Percentiles rank a stretch among this genome's conserved stretches.
These are phyloP conservation scores for Phoma herbarum DNA, from an alignment of 2,329 filamentous ascomycete genomes.

Conservation along the genomic window DNA sequence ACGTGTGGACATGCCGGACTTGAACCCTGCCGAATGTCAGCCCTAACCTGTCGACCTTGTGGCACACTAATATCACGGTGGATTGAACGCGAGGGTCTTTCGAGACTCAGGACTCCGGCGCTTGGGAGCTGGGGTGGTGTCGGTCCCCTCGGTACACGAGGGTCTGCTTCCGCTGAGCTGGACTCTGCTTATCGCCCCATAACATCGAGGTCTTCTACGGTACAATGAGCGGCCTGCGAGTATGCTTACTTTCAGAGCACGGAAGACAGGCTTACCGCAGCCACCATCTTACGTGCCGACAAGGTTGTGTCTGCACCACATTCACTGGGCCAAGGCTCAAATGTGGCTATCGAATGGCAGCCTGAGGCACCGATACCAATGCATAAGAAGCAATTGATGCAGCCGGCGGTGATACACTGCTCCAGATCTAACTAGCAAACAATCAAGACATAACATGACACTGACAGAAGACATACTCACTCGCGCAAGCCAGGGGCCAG, in stretches of 20 bases:
- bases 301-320: not conserved
- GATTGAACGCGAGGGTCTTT: not conserved
- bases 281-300: not conserved
- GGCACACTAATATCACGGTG: not conserved
- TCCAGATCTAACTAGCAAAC: not conserved
- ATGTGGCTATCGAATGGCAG: not conserved
- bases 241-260: too few relatives aligned
- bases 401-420: not conserved
- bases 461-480: not conserved
- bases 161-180: too few relatives aligned
- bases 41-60: too few relatives aligned
- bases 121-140: too few relatives aligned
- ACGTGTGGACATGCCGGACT: not conserved
- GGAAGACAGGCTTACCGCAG: not conserved
- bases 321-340: not conserved
- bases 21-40: too few relatives aligned
- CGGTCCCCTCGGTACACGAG: too few relatives aligned
- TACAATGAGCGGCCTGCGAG: too few relatives aligned
- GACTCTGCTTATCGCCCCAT: too few relatives aligned
- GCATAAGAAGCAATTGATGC: not conserved
- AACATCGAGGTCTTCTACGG: too few relatives aligned
- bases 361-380: not conserved
- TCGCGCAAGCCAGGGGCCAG: not conserved
- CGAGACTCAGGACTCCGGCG: not conserved
- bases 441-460: not conserved